Percentiles rank a stretch among this genome's conserved stretches.
Conservation (phyloP, 2,329 filamentous ascomycete genomes). For the Claviceps maximensis region DNA sequence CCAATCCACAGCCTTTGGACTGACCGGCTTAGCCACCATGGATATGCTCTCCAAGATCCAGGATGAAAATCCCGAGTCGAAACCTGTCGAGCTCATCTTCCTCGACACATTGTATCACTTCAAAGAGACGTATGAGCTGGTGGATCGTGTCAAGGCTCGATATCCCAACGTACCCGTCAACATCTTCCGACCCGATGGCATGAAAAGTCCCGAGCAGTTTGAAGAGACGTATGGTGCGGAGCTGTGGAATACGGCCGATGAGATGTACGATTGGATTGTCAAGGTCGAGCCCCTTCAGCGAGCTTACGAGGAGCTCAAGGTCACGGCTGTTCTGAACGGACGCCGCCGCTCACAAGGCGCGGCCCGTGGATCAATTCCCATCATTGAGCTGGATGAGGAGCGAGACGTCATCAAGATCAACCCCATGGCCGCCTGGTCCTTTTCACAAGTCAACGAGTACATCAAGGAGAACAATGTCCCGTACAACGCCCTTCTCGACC, state of each 20-base stretch:
- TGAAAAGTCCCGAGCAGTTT: slow-evolving; percentile 62
- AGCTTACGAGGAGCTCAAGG: slow-evolving; percentile 75
- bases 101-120: slow-evolving; percentile 79
- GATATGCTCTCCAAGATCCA: slow-evolving; percentile 74
- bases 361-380: slow-evolving; percentile 76
- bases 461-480: slow-evolving; percentile 77
- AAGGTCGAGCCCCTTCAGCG: slow-evolving; percentile 95
- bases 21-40: slow-evolving; percentile 69
- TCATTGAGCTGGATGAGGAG: slow-evolving; percentile 83
- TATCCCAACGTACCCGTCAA: slow-evolving; percentile 76
- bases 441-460: slow-evolving; percentile 80
- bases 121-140: slow-evolving; percentile 58
- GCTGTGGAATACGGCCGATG: slow-evolving; percentile 73
- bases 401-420: slow-evolving; percentile 93
- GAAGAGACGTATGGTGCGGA: slow-evolving; percentile 67
- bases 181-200: slow-evolving; percentile 75
- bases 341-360: slow-evolving; percentile 86
- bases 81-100: slow-evolving; percentile 57
- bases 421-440: slow-evolving; percentile 87
- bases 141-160: slow-evolving; percentile 58
- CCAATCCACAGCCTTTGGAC: slow-evolving; percentile 72
- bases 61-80: slow-evolving; percentile 45
- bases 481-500: slow-evolving; percentile 83
- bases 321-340: slow-evolving; percentile 84
- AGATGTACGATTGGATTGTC: slow-evolving; percentile 91